phyloP scores from a whole-genome alignment of 73 alveolate genomes.

The Stentor coeruleus region DNA sequence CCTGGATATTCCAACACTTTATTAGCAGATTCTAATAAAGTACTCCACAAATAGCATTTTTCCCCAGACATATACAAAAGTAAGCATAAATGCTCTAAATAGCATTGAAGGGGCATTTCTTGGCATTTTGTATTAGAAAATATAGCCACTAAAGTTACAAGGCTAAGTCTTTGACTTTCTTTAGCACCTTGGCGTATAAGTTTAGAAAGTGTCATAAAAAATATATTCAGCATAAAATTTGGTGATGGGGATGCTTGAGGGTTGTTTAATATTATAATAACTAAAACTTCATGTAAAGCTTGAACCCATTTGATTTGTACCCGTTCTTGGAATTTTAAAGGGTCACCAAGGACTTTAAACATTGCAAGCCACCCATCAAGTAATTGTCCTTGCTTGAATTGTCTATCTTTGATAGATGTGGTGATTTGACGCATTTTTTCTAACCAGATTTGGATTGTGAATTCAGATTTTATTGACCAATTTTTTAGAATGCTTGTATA shows the following conservation, averaged over 20 bases:
- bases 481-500: not conserved
- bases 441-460: not conserved
- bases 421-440: not conserved
- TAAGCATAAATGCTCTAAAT: not conserved
- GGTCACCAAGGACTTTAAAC: not conserved
- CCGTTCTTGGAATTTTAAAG: conserved; percentile 4
- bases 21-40: not conserved
- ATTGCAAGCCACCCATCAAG: conserved; percentile 21
- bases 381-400: not conserved
- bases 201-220: not conserved
- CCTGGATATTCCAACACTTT: conserved; percentile 10
- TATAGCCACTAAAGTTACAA: not conserved
- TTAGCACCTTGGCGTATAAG: not conserved
- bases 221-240: not conserved
- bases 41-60: not conserved
- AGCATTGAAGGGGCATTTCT: conserved; percentile 16
- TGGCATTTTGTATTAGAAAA: not conserved
- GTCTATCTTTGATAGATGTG: not conserved
- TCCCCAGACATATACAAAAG: not conserved
- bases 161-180: not conserved
- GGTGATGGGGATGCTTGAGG: not conserved
- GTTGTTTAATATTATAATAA: not conserved
- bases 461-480: conserved; percentile 12
- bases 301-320: conserved; percentile 8
- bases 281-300: conserved; percentile 1